Conservation (phyloP, 2,329 filamentous ascomycete species). For the Podosphaera xanthii region DNA sequence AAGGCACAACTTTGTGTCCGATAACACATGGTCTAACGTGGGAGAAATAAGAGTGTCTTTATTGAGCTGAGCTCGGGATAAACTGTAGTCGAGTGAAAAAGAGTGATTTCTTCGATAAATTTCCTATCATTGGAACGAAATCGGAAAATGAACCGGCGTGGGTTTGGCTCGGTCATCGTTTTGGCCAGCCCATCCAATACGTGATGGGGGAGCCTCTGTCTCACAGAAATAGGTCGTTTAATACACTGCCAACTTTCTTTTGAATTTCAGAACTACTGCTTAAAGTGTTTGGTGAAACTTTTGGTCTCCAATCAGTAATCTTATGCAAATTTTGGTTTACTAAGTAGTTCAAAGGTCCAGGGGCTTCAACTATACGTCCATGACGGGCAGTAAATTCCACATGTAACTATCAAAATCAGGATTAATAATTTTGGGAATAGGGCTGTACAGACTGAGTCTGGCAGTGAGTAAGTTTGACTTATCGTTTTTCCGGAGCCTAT, state of each 20-base stretch:
- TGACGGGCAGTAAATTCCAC: constrained; percentile 8
- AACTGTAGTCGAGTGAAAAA: too few relatives aligned
- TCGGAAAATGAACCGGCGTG: too few relatives aligned
- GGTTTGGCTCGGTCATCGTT: too few relatives aligned
- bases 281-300: not conserved
- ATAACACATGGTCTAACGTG: too few relatives aligned
- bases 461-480: not conserved
- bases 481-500: not conserved
- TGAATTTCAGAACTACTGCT: not conserved
- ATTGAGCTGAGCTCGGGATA: too few relatives aligned
- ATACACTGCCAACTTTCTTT: not conserved
- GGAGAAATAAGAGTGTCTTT: too few relatives aligned
- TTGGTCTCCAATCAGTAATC: not conserved
- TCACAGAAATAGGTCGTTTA: not conserved
- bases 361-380: constrained; percentile 8
- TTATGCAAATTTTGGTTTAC: constrained; percentile 1
- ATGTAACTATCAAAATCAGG: constrained; percentile 3
- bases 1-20: too few relatives aligned
- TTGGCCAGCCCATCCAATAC: not conserved
- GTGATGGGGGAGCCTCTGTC: not conserved
- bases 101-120: too few relatives aligned
- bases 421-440: not conserved
- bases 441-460: not conserved
- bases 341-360: not conserved
- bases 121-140: too few relatives aligned